A percentile compares a stretch with the other conserved stretches of the same genome.
Evolutionary conservation across 108 stramenopile species (phyloP).

Genomic region (Cyclotella sp.): DNA sequence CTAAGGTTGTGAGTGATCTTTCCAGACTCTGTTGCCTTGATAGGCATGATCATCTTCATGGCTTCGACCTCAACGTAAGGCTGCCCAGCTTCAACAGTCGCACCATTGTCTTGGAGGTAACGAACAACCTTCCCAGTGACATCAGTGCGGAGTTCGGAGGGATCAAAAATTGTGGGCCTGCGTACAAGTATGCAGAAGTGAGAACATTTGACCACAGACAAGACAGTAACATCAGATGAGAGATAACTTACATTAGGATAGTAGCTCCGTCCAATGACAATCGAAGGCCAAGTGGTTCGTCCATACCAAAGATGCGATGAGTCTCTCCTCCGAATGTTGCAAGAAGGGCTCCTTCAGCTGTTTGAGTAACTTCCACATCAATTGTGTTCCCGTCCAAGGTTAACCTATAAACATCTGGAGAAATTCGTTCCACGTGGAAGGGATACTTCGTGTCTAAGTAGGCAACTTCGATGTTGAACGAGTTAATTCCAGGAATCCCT

Average conservation of each 20-base stretch:
- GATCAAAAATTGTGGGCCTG: constrained; percentile 95
- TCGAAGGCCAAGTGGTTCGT: constrained; percentile 96
- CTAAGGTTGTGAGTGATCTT: constrained; percentile 92
- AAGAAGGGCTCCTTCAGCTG: constrained; percentile 93
- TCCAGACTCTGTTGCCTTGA: constrained; percentile 95
- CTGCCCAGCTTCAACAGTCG: constrained; percentile 85
- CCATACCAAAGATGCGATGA: constrained; percentile 92
- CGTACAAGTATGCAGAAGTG: constrained; percentile 9
- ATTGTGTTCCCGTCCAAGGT: constrained; percentile 76
- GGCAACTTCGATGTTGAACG: constrained; percentile 91
- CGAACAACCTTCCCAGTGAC: constrained; percentile 99
- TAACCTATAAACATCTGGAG: constrained; percentile 79
- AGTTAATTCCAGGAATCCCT: constrained; percentile 85
- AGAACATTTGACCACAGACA: background rate
- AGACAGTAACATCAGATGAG: constrained; percentile 3
- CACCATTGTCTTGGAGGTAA: constrained; percentile 93
- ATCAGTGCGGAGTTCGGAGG: constrained; percentile 95
- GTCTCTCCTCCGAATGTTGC: constrained; percentile 93
- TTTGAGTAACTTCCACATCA: constrained; percentile 78
- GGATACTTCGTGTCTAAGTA: constrained; percentile 94
- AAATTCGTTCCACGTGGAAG: constrained; percentile 87
- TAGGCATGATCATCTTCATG: constrained; percentile 97
- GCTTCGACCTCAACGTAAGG: constrained; percentile 96
- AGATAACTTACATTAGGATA: constrained; percentile 76
- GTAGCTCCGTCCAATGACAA: constrained; percentile 86